phyloP scores from a whole-genome alignment of 2,329 filamentous ascomycete genomes.

The Cryphonectria japonica region DNA sequence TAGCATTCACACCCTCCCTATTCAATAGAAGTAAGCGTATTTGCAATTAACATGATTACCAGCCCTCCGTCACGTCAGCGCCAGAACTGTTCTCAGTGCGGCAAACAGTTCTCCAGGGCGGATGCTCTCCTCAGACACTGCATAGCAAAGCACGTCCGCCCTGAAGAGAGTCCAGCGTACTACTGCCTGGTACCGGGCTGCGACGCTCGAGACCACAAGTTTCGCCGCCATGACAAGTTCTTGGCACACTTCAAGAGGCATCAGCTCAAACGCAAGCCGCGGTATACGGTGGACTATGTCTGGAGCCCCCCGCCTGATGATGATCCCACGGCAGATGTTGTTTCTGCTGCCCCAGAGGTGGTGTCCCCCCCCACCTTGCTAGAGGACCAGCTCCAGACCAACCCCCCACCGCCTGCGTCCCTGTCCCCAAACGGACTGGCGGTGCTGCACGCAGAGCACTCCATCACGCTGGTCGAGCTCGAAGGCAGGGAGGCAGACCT shows the following conservation, averaged over 20 bases:
- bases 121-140: constrained; percentile 1
- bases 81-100: constrained; percentile 1
- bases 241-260: constrained; percentile 1
- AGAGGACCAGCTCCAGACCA: not conserved
- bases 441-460: not conserved
- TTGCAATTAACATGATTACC: not conserved
- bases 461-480: not conserved
- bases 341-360: not conserved
- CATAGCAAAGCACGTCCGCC: not conserved
- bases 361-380: not conserved
- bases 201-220: not conserved
- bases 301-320: not conserved
- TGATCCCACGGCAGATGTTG: not conserved
- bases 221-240: constrained; percentile 1
- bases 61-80: not conserved
- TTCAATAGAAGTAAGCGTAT: too few species aligned
- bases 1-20: too few species aligned
- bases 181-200: not conserved
- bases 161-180: not conserved
- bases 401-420: not conserved
- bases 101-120: not conserved
- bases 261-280: not conserved
- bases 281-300: not conserved
- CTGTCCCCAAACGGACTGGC: not conserved
- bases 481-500: not conserved